These are phyloP conservation scores for Lachnum nothofagi DNA, from an alignment of 2,329 filamentous ascomycete genomes.

Conservation along the genomic window DNA sequence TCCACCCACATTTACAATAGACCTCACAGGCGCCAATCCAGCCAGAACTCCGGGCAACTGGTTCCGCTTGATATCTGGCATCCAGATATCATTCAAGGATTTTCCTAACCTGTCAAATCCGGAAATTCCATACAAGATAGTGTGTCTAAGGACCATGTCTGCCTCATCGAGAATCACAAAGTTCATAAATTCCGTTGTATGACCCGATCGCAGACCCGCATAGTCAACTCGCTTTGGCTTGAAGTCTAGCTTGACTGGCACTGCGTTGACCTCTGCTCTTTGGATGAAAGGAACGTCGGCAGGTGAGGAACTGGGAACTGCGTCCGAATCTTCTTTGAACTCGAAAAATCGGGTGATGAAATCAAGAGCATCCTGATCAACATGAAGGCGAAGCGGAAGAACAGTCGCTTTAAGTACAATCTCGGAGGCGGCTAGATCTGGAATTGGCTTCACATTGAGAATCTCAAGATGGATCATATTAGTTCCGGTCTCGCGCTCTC, in stretches of 20 bases:
- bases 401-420: conserved; percentile 75
- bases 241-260: conserved; percentile 86
- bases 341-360: conserved; percentile 97
- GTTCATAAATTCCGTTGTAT: conserved; percentile 98
- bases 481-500: conserved; percentile 77
- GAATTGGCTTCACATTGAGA: conserved; percentile 79
- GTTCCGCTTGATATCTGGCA: conserved; percentile 81
- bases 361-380: conserved; percentile 94
- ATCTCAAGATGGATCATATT: conserved; percentile 89
- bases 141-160: conserved; percentile 77
- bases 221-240: conserved; percentile 99
- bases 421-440: conserved; percentile 80
- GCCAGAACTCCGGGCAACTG: conserved; percentile 86
- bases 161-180: conserved; percentile 88
- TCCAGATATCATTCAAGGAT: conserved; percentile 93
- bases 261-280: conserved; percentile 76
- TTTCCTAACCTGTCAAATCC: conserved; percentile 88
- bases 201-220: conserved; percentile 81
- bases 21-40: conserved; percentile 82
- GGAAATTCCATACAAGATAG: conserved; percentile 85
- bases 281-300: conserved; percentile 83
- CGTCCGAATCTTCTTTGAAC: conserved; percentile 73
- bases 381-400: conserved; percentile 81
- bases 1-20: conserved; percentile 83
- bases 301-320: conserved; percentile 50